These are phyloP conservation scores for Emericellopsis terricola DNA, from an alignment of 495 filamentous ascomycete species.

Conservation along the genomic window DNA sequence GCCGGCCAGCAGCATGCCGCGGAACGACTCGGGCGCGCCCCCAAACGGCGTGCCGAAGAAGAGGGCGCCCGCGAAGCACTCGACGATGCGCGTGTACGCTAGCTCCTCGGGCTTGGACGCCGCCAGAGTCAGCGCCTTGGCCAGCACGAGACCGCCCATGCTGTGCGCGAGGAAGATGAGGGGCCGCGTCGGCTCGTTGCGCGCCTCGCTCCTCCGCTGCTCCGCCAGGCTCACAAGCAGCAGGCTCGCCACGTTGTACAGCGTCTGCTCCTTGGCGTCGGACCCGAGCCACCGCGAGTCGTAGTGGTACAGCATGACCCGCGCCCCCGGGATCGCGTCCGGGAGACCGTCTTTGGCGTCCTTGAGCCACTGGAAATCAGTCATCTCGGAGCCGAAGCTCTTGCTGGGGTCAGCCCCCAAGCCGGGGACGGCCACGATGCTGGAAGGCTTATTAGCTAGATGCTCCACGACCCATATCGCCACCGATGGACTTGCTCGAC, in stretches of 20 bases:
- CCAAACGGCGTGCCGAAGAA: conserved; percentile 22
- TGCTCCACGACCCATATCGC: no score
- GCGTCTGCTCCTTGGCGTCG: conserved; percentile 14
- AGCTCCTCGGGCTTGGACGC: conserved; percentile 11
- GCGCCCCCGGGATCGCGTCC: conserved; percentile 11
- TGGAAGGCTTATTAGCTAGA: no score
- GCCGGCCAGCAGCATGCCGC: conserved; percentile 11
- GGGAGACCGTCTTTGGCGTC: conserved; percentile 9
- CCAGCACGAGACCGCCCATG: conserved; percentile 44
- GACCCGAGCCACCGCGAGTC: conserved; percentile 13
- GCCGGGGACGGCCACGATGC: conserved; percentile 45
- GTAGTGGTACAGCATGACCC: conserved; percentile 13
- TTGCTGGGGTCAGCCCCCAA: conserved; percentile 43
- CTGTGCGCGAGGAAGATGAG: conserved; percentile 29
- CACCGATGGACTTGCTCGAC: no score
- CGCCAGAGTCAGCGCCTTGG: conserved; percentile 11
- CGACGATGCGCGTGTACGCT: conserved; percentile 17
- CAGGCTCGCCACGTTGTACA: conserved; percentile 12
- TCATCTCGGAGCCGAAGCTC: conserved; percentile 38
- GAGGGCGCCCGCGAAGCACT: conserved; percentile 13
- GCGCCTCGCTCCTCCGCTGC: conserved; percentile 8
- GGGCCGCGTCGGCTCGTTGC: conserved; percentile 2
- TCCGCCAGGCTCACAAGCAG: conserved; percentile 11
- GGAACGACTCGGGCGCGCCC: conserved; percentile 11
- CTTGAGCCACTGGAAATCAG: conserved; percentile 38